A percentile compares a stretch with the other conserved stretches of the same genome.
phyloP scores from a whole-genome alignment of 2,329 filamentous ascomycete genomes.

The Fusarium decemcellulare region DNA sequence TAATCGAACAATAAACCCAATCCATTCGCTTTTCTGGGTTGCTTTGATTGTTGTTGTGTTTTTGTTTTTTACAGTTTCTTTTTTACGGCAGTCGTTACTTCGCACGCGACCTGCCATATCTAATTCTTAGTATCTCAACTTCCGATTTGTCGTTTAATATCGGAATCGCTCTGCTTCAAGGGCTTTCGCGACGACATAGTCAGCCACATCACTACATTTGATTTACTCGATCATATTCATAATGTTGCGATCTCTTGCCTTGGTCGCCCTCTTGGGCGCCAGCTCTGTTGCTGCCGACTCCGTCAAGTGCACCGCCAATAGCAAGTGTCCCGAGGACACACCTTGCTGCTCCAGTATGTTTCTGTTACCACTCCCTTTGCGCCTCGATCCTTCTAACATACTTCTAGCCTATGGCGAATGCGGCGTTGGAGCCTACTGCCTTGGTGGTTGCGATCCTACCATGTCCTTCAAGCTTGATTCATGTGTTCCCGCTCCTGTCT shows the following conservation, averaged over 20 bases:
- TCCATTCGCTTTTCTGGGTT: slow-evolving; percentile 37
- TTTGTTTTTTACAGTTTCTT: slow-evolving; percentile 2
- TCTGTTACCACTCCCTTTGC: not conserved
- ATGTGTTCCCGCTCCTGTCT: slow-evolving; percentile 88
- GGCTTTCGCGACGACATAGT: slow-evolving; percentile 15
- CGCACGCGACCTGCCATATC: slow-evolving; percentile 14
- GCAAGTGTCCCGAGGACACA: slow-evolving; percentile 78
- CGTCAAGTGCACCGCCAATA: slow-evolving; percentile 60
- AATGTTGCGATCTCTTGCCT: slow-evolving; percentile 52
- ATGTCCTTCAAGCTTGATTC: slow-evolving; percentile 87
- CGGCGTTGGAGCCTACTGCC: slow-evolving; percentile 93
- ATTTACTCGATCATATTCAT: slow-evolving; percentile 33
- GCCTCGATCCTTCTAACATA: slow-evolving; percentile 33
- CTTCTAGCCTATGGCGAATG: slow-evolving; percentile 88
- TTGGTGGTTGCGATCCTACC: slow-evolving; percentile 93
- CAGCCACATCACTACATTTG: slow-evolving; percentile 8
- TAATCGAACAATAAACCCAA: slow-evolving; percentile 25
- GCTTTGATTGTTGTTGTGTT: slow-evolving; percentile 18
- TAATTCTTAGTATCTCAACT: slow-evolving; percentile 20
- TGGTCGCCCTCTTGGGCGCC: slow-evolving; percentile 52
- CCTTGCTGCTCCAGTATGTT: slow-evolving; percentile 84
- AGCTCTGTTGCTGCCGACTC: slow-evolving; percentile 47
- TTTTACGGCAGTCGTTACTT: slow-evolving; percentile 31
- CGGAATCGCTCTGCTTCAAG: slow-evolving; percentile 15
- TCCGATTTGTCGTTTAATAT: slow-evolving; percentile 14